Conservation (phyloP, 768 basidiomycete species). For the Leccinum ochraceum region DNA sequence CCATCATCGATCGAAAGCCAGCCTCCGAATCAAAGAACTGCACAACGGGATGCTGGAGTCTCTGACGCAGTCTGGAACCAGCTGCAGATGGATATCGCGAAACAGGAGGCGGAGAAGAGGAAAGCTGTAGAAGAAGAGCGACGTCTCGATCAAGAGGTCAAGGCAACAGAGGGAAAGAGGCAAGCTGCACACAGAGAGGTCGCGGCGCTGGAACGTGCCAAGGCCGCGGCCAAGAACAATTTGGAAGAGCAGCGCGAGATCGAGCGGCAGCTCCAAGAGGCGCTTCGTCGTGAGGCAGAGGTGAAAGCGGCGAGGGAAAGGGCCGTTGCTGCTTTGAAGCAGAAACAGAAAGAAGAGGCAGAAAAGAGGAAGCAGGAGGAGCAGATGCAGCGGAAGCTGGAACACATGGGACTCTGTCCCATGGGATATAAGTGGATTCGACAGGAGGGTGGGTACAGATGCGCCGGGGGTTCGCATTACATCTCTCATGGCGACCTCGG, state of each 20-base stretch:
- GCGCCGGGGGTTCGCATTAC: conserved; percentile 48
- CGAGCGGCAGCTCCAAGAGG: conserved; percentile 31
- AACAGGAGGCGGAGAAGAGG: conserved; percentile 21
- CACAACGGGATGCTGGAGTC: conserved; percentile 52
- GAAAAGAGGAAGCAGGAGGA: conserved; percentile 24
- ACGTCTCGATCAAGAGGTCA: conserved; percentile 21
- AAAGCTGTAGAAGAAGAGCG: conserved; percentile 21
- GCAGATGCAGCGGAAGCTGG: conserved; percentile 45
- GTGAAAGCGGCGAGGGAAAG: neutral
- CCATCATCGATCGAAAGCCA: neutral
- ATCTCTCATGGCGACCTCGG: conserved; percentile 18
- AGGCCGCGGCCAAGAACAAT: conserved; percentile 22
- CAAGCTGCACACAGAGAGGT: conserved; percentile 13
- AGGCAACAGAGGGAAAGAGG: conserved; percentile 12
- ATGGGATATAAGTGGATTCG: conserved; percentile 48
- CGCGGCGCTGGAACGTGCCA: conserved; percentile 19
- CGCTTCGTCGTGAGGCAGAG: conserved; percentile 29
- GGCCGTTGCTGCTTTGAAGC: neutral
- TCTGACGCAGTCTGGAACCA: conserved; percentile 53
- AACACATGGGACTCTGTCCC: conserved; percentile 50
- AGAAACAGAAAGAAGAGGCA: conserved; percentile 1
- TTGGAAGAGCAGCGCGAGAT: conserved; percentile 23
- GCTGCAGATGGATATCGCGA: conserved; percentile 42
- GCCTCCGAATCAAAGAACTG: conserved; percentile 9
- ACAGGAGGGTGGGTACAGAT: conserved; percentile 43